Evolutionary conservation across 176 grass and related monocot genomes (phyloP), one percentile per base, ranked within the genome.

Genomic region (Zizania latifolia): DNA sequence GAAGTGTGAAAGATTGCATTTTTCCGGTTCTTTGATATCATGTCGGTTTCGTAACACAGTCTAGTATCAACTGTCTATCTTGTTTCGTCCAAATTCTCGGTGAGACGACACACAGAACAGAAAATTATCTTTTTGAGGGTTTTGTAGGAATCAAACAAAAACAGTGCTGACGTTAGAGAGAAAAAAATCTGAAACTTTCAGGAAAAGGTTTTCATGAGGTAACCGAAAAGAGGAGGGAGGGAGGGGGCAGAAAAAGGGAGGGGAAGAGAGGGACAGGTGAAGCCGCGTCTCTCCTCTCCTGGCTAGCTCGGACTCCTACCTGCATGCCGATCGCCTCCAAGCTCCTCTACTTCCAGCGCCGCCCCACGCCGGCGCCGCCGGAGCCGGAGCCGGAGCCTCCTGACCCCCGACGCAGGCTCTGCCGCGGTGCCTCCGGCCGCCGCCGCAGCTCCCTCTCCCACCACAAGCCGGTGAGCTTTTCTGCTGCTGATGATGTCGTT

Each of bases 261-360:
- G 21, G 1, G 2, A 39, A 17, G 2, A 27, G 58, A 59, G 58
- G 38, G 8, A n/a, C 35, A 13, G 61, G 65, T 50, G 74, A 62
- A 53, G 33, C 85, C 29, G 59, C 78, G 50, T 13, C 8, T 12
- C 3, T 34, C 5, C 40, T 17, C 12, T 28, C 0, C 12, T 9
- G 2, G 6, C 2, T 2, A 1, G 38, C 38, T 40, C 10, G 10
- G 10, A n/a, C 16, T 48, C 19, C 11, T 21, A 8, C 12, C 14
- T 74, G 69, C 70, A 88, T 88, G 86, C 76, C 86, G 76, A 88
- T 88, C 43, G 86, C 81, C 76, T 75, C 70, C 70, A 88, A 88
- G 81, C 76, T 88, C 62, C 4, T 88, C 62, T 88, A 80, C 81
- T 84, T 88, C 70, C 86, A 88, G 81, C 81, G 86, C 69, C 86